Base-by-base conservation (phyloP, 2,329 filamentous ascomycete species). In the Hypoxylon sp. region DNA sequence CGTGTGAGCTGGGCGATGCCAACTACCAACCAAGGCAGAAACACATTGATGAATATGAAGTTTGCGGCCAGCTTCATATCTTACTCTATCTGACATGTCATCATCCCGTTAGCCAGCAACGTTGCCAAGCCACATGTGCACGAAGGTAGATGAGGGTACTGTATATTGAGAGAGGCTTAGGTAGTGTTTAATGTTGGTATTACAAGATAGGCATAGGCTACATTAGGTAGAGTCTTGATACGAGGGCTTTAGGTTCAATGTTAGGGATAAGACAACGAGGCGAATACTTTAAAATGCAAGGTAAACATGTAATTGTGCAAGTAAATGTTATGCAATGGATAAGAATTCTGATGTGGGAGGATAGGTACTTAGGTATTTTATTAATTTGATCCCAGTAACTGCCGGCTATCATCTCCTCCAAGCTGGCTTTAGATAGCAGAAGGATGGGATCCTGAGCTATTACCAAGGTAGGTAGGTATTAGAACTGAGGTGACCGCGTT, bases 31-130 rank as follows among this genome's bases (percentile, higher is more conserved):
- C 63, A 65, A 69, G 37, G 41, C 56, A 45, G 34, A 46, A 46
- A 61, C 53, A 61, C 58, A 66, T 61, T 53, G 61, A 53, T 60
- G 61, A 55, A 60, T 53, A 64, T 57, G 64, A 41, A 43, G 61
- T 46, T 57, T 67, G 50, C 43, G 52, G 52, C 41, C 43, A 69
- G 67, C 63, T 67, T 66, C 61, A 70, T 52, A 57, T 60, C 50
- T 62, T 56, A 65, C 61, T 59, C 67, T 61, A 72, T 71, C 71
- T 71, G 71, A 72, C 70, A 71, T 73, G 71, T 72, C 71, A 72
- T 70, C 70, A 64, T 71, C 62, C 66, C 64, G 71, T 73, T 67
- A 72, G 71, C 71, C 63, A 72, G 66, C 62, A 64, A 65, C 43
- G 37, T 55, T 71, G 71, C 69, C 66, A 71, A 72, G 67, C 58